These are phyloP conservation scores for Lichtheimia ramosa DNA, from an alignment of 371 early-diverging fungal species.

Conservation along the genomic window DNA sequence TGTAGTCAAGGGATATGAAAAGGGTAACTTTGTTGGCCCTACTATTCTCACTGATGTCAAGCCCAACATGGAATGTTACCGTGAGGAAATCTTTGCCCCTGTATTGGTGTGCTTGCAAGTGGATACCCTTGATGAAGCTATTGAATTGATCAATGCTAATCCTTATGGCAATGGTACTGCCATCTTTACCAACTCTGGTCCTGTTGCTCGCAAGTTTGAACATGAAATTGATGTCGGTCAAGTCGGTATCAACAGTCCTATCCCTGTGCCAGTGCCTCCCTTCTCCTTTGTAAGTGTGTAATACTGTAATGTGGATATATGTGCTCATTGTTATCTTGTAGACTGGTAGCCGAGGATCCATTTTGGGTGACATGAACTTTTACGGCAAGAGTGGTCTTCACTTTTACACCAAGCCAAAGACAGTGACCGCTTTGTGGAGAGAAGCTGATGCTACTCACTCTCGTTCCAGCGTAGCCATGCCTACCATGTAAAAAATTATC, in stretches of 20 bases:
- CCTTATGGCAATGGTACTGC: slow-evolving; percentile 97
- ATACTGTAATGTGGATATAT: background rate
- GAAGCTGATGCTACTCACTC: slow-evolving; percentile 64
- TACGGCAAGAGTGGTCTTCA: slow-evolving; percentile 80
- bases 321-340: slow-evolving; percentile 1
- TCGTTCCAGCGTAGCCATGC: slow-evolving; percentile 25
- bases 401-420: slow-evolving; percentile 95
- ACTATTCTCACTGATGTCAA: slow-evolving; percentile 84
- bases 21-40: slow-evolving; percentile 96
- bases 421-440: slow-evolving; percentile 93
- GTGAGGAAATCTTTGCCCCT: slow-evolving; percentile 97
- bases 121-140: slow-evolving; percentile 91
- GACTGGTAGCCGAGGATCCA: slow-evolving; percentile 93
- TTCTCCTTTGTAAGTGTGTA: slow-evolving; percentile 73
- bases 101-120: slow-evolving; percentile 85
- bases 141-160: slow-evolving; percentile 89
- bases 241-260: slow-evolving; percentile 90
- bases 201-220: slow-evolving; percentile 87
- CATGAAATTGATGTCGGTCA: slow-evolving; percentile 93
- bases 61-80: slow-evolving; percentile 89
- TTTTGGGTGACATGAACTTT: slow-evolving; percentile 95
- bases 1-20: slow-evolving; percentile 69
- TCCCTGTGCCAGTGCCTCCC: slow-evolving; percentile 97
- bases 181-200: slow-evolving; percentile 91
- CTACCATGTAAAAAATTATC: slow-evolving; percentile 15